Evolutionary conservation across 805 yeast genomes (phyloP).

Genomic region (Teunomyces cretensis): DNA sequence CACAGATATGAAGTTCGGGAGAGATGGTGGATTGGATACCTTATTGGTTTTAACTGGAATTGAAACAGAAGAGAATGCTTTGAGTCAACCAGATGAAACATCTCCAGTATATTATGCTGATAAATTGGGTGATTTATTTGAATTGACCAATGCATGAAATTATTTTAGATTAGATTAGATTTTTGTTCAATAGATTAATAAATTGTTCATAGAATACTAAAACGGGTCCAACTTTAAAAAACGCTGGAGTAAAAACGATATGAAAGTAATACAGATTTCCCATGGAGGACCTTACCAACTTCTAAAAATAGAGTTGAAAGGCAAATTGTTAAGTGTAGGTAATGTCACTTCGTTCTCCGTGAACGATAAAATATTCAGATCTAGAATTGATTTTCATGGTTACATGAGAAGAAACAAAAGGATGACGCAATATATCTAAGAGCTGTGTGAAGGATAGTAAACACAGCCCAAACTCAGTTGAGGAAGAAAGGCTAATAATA

Average conservation of each 20-base stretch:
- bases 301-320: too few species aligned
- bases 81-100: constrained; percentile 32
- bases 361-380: background rate
- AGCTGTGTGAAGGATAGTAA: background rate
- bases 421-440: background rate
- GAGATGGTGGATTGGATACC: constrained; percentile 83
- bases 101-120: constrained; percentile 70
- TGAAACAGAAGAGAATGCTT: constrained; percentile 67
- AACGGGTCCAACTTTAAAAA: too few species aligned
- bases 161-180: too few species aligned
- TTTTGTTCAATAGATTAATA: too few species aligned
- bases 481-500: too few species aligned
- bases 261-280: too few species aligned
- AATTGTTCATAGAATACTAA: too few species aligned
- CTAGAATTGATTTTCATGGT: background rate
- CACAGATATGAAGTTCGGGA: constrained; percentile 92
- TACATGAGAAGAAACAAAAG: background rate
- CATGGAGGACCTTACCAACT: too few species aligned
- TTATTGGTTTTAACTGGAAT: constrained; percentile 89
- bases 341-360: background rate
- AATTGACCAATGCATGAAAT: constrained; percentile 29
- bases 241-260: too few species aligned
- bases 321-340: too few species aligned
- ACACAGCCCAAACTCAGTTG: too few species aligned
- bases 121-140: constrained; percentile 75